Evolutionary conservation across 2,329 filamentous ascomycete genomes (phyloP).

Genomic region (Talaromyces sp.): DNA sequence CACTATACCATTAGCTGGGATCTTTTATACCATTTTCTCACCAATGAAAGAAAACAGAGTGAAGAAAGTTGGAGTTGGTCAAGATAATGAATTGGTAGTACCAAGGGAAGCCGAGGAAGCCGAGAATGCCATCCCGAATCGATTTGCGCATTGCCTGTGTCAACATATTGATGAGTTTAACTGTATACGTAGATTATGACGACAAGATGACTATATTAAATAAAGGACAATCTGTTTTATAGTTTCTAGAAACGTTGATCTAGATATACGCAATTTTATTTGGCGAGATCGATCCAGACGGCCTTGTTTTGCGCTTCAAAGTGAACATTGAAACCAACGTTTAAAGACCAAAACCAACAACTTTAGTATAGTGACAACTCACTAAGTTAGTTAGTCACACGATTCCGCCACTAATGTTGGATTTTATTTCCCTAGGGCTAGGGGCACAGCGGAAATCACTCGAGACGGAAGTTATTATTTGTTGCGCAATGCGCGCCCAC

Average conservation of each 20-base stretch:
- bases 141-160: no score
- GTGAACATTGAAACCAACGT: not conserved
- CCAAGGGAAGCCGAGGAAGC: no score
- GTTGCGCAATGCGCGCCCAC: not conserved
- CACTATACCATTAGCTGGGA: not conserved
- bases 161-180: not conserved
- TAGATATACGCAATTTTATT: not conserved
- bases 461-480: not conserved
- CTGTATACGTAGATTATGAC: not conserved
- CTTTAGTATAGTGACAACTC: no score
- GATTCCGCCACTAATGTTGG: not conserved
- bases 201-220: not conserved
- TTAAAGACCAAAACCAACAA: not conserved
- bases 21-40: not conserved
- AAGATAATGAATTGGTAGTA: not conserved
- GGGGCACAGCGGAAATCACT: not conserved
- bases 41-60: not conserved
- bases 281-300: not conserved
- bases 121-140: not conserved
- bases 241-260: not conserved
- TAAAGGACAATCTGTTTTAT: not conserved
- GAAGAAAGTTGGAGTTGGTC: not conserved
- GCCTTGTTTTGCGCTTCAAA: not conserved
- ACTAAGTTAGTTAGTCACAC: not conserved
- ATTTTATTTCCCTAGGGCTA: not conserved